Percentiles rank a stretch among this genome's conserved stretches.
These are phyloP conservation scores for Leccinum uliginosum DNA, from an alignment of 768 basidiomycete species.

Conservation along the genomic window DNA sequence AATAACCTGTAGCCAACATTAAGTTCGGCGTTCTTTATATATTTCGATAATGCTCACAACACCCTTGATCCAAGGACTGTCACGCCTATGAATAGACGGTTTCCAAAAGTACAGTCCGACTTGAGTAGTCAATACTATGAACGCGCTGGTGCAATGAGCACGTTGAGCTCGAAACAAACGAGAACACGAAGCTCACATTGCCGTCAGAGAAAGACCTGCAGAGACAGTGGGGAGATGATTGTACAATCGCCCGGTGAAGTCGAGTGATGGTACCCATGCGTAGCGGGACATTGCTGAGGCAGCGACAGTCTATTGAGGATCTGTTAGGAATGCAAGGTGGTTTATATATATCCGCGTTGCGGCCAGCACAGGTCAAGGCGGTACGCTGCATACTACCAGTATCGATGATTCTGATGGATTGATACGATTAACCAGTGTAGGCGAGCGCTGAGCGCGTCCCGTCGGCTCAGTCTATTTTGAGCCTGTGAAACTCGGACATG, in stretches of 20 bases:
- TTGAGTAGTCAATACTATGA: conserved; percentile 21
- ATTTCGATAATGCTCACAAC: conserved; percentile 8
- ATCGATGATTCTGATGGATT: neutral
- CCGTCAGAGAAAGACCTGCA: conserved; percentile 10
- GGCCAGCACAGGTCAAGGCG: neutral
- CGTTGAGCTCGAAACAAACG: neutral
- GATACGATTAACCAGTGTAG: neutral
- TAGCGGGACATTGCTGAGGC: neutral
- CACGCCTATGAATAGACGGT: conserved; percentile 9
- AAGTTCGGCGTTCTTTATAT: neutral
- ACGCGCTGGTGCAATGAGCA: conserved; percentile 7
- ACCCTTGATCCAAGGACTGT: conserved; percentile 20
- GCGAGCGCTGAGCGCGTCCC: neutral
- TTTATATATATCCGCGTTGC: conserved; percentile 14
- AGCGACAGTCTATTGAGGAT: neutral
- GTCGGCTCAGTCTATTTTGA: too few species aligned
- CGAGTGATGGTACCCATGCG: neutral
- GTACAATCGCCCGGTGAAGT: conserved; percentile 3
- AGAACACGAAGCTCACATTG: conserved; percentile 4
- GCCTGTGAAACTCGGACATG: too few species aligned
- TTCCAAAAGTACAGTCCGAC: conserved; percentile 23
- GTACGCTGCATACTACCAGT: neutral
- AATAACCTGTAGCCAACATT: conserved; percentile 11
- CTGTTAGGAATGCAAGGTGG: neutral
- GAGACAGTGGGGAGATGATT: conserved; percentile 7